Evolutionary conservation across 805 yeast genomes (phyloP).

Genomic region (Yarrowia deformans): DNA sequence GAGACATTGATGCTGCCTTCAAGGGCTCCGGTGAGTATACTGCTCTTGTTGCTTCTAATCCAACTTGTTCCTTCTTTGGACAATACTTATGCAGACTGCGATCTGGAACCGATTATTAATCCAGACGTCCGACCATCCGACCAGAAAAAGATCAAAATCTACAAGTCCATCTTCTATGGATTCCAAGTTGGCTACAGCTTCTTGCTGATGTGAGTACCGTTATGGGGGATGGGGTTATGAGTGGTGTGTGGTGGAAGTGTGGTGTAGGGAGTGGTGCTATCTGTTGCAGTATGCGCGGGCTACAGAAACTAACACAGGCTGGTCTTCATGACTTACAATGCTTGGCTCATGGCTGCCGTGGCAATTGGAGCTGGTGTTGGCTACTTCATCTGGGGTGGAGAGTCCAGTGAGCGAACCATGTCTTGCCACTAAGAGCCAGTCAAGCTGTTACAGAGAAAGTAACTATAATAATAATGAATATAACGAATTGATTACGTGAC

Average conservation of each 20-base stretch:
- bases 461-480: conserved; percentile 5
- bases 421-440: conserved; percentile 44
- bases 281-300: too few relatives aligned
- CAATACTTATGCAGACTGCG: conserved; percentile 18
- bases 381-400: conserved; percentile 62
- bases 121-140: conserved; percentile 26
- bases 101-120: conserved; percentile 30
- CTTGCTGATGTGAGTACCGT: conserved; percentile 48
- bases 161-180: conserved; percentile 57
- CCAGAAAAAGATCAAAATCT: conserved; percentile 27
- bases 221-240: not conserved
- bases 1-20: conserved; percentile 40
- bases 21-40: conserved; percentile 19
- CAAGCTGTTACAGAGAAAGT: not conserved
- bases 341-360: conserved; percentile 82
- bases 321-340: conserved; percentile 83
- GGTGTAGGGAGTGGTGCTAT: not conserved
- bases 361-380: conserved; percentile 77
- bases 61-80: conserved; percentile 3
- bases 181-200: conserved; percentile 73
- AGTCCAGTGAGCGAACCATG: conserved; percentile 44
- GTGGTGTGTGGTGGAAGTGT: not conserved
- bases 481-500: conserved; percentile 7
- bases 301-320: conserved; percentile 64
- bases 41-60: not conserved